Evolutionary conservation across 139 green algal species (phyloP), one percentile per base, ranked within the genome.

Genomic region (Deuterostichococcus epilithicus): DNA sequence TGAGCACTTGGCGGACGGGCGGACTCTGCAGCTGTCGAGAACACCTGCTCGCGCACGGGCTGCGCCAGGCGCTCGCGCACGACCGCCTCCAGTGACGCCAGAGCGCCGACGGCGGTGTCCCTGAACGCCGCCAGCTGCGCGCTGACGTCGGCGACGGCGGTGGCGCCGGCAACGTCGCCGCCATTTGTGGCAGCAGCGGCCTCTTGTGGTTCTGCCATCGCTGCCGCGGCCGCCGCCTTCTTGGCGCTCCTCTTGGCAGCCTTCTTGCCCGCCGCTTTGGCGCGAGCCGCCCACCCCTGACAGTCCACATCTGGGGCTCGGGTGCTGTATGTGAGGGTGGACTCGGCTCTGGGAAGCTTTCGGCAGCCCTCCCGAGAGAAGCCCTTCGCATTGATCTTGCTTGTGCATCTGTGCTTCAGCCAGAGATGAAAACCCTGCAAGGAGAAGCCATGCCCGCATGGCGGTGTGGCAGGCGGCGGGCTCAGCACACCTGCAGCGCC

Each of bases 231-330:
- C 28, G 52, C 52, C 3, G 52, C 52, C 18, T 63, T 63, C 52
- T 63, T 63, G 52, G 69, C 28, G 8, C 36, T 2, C 59, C 73
- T 76, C 32, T 77, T 77, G 30, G 60, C n/a, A 18, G 70, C 71
- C 39, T 73, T 76, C 70, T 76, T 76, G 30, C 38, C n/a, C 34
- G 36, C 36, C 1, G 65, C 70, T 35, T 81, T 81, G 69, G 68
- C 30, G 37, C 59, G 47, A 42, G 38, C 37, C 5, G 69, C 75
- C 76, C 76, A 80, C 25, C 47, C 47, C 76, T 80, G 68, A 33
- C 38, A 18, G 68, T 28, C 25, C 45, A 80, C 76, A 68, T 80
- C 76, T 26, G 75, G 47, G 32, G 25, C 76, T 68, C 20, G 45
- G 76, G 44, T 75, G 36, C 45, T 75, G 33, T 34, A 32, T 38